phyloP scores from a whole-genome alignment of 73 alveolate species.

The Diophrys sp. region DNA sequence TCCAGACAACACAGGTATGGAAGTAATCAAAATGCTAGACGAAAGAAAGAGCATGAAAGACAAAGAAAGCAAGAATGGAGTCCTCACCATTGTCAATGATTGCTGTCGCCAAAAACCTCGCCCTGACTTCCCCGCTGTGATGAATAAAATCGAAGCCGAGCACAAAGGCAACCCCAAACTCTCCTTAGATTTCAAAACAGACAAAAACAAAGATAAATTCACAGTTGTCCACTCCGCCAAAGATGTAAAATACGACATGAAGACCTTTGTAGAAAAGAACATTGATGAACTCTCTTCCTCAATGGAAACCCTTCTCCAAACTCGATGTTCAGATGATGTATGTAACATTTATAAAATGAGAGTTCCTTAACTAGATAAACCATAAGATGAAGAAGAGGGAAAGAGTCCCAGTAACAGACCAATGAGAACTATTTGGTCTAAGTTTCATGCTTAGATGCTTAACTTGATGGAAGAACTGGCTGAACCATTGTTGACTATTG shows the following conservation, averaged over 20 bases:
- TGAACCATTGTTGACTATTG: slow-evolving; percentile 44
- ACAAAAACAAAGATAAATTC: slow-evolving; percentile 60
- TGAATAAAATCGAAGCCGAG: slow-evolving; percentile 11
- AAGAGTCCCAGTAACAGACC: slow-evolving; percentile 54
- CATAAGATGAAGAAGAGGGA: slow-evolving; percentile 72
- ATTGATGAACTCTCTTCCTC: slow-evolving; percentile 80
- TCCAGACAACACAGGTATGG: slow-evolving; percentile 65
- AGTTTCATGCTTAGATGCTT: slow-evolving; percentile 87
- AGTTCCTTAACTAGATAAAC: slow-evolving; percentile 25
- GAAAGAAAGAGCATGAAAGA: slow-evolving; percentile 52
- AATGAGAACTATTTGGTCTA: slow-evolving; percentile 87
- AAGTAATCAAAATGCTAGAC: slow-evolving; percentile 69
- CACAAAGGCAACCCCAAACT: slow-evolving; percentile 42
- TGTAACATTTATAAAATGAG: slow-evolving; percentile 1
- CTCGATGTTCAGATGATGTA: slow-evolving; percentile 8
- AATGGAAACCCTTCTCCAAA: slow-evolving; percentile 58
- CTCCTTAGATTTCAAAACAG: slow-evolving; percentile 12
- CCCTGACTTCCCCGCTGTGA: slow-evolving; percentile 36
- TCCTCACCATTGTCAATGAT: slow-evolving; percentile 62
- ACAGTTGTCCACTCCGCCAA: slow-evolving; percentile 87
- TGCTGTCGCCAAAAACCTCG: slow-evolving; percentile 51
- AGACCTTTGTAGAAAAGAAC: slow-evolving; percentile 88
- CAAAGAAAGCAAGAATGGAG: slow-evolving; percentile 41
- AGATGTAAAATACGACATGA: slow-evolving; percentile 78
- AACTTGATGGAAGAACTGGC: slow-evolving; percentile 82